Percentiles rank a stretch among this genome's conserved stretches.
Evolutionary conservation across 495 filamentous ascomycete species (phyloP).

Genomic region (Lasiosphaeriaceae sp.): DNA sequence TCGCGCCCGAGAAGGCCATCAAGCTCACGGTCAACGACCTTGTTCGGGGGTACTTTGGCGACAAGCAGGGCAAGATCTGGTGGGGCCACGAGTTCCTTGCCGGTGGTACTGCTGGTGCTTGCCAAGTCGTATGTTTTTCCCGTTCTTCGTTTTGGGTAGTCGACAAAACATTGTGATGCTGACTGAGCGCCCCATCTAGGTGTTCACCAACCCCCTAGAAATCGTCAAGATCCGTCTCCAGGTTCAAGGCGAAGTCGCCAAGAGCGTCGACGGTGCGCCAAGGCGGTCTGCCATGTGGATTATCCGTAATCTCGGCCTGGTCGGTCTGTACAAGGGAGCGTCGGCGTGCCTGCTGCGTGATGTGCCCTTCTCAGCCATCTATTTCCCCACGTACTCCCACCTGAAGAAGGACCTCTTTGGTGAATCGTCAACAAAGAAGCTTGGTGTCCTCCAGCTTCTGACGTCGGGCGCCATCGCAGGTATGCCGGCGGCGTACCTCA

Average conservation of each 20-base stretch:
- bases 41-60: constrained; percentile 71
- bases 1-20: constrained; percentile 97
- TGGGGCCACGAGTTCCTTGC: constrained; percentile 72
- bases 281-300: constrained; percentile 96
- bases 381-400: constrained; percentile 95
- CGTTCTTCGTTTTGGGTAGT: background rate
- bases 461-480: constrained; percentile 94
- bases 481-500: constrained; percentile 97
- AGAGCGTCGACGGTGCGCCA: constrained; percentile 76
- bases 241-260: constrained; percentile 93
- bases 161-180: constrained; percentile 5
- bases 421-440: constrained; percentile 81
- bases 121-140: constrained; percentile 79
- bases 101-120: constrained; percentile 86
- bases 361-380: constrained; percentile 96
- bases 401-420: constrained; percentile 92
- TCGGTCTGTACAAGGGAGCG: constrained; percentile 97
- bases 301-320: constrained; percentile 87
- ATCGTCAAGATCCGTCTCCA: constrained; percentile 99
- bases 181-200: constrained; percentile 41
- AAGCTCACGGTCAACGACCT: constrained; percentile 98
- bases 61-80: constrained; percentile 72
- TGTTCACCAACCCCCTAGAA: constrained; percentile 96
- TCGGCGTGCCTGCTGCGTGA: constrained; percentile 92
- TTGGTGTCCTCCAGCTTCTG: constrained; percentile 87